Percentiles rank a stretch among this genome's conserved stretches.
Conservation (phyloP, 805 yeast genomes). For the Lachancea lanzarotensis region DNA sequence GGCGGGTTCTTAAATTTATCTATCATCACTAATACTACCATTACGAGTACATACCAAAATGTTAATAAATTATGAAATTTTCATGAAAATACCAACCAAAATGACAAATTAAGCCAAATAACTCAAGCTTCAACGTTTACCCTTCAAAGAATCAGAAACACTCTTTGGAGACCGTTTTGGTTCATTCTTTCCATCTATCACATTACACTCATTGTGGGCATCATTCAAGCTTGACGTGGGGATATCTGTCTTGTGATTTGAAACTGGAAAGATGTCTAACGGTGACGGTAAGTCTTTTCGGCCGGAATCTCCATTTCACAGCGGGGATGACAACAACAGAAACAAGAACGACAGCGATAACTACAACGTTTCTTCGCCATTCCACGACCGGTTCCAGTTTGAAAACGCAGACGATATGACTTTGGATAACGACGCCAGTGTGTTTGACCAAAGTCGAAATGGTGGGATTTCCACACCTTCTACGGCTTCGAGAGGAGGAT, state of each 20-base stretch:
- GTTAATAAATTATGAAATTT: background rate
- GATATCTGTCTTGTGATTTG: background rate
- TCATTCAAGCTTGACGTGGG: too few relatives aligned
- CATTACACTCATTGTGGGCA: background rate
- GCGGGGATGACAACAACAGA: slow-evolving; percentile 2
- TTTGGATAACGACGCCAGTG: slow-evolving; percentile 3
- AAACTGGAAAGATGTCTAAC: slow-evolving; percentile 1
- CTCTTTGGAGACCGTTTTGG: background rate
- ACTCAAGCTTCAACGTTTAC: background rate
- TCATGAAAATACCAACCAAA: background rate
- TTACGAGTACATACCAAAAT: background rate
- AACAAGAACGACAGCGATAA: slow-evolving; percentile 9
- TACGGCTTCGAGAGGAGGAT: slow-evolving; percentile 12
- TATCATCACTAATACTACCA: too few relatives aligned
- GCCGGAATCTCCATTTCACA: slow-evolving; percentile 1
- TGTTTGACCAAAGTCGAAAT: slow-evolving; percentile 6
- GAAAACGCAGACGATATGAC: slow-evolving; percentile 12
- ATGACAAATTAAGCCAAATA: background rate
- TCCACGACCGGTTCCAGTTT: slow-evolving; percentile 26
- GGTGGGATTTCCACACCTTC: slow-evolving; percentile 7
- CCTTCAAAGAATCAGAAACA: background rate
- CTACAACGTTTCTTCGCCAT: slow-evolving; percentile 23
- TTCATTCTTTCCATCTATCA: background rate
- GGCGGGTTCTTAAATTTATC: background rate
- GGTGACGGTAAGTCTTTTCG: background rate